Evolutionary conservation across 2,329 filamentous ascomycete genomes (phyloP).

Genomic region (Beauveria bassiana): DNA sequence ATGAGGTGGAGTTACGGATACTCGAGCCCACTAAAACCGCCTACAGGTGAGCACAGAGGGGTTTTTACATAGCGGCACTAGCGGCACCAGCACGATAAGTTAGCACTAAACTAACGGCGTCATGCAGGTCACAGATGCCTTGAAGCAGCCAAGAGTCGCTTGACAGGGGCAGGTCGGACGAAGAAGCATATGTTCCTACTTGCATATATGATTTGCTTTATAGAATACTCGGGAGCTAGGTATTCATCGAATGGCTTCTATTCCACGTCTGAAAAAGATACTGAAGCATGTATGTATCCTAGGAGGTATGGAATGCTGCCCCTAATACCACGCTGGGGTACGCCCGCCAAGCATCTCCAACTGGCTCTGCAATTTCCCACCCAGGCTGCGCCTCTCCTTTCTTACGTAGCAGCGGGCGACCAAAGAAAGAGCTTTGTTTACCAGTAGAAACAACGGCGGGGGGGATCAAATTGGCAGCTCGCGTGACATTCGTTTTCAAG

Average conservation of each 20-base stretch:
- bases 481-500: neutral
- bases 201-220: too few species aligned
- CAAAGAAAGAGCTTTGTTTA: neutral
- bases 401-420: neutral
- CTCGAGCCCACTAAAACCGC: neutral
- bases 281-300: too few species aligned
- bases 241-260: neutral
- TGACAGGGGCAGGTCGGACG: neutral
- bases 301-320: neutral
- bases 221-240: too few species aligned
- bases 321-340: neutral
- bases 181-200: too few species aligned
- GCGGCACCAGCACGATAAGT: neutral
- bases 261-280: neutral
- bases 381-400: neutral
- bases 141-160: neutral
- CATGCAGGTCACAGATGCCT: slow-evolving; percentile 5
- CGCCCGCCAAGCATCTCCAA: slow-evolving; percentile 1
- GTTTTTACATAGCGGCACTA: neutral
- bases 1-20: too few species aligned
- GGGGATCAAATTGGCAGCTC: too few species aligned
- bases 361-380: slow-evolving; percentile 3
- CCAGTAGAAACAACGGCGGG: too few species aligned
- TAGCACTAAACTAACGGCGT: neutral
- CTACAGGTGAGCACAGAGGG: neutral